Base-by-base conservation (phyloP, 1,284 basidiomycete species). In the Leccinum pachyderme region DNA sequence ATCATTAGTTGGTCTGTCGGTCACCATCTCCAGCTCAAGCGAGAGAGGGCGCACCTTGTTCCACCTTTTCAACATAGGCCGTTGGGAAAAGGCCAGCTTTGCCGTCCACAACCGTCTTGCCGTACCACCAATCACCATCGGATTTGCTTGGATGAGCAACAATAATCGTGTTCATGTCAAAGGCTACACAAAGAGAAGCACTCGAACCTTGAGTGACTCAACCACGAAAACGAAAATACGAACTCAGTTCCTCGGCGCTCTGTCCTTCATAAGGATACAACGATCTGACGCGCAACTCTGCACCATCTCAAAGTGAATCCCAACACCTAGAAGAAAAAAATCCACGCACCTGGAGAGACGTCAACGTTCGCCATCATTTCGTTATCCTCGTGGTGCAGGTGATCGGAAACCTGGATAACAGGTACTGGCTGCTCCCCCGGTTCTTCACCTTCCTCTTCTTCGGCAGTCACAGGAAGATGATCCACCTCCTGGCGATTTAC, bases 91-190 rank as follows among this genome's bases (percentile, higher is more conserved):
- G 87, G 2, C 96, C 96, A 47, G 84, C 81, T 66, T 81, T 84
- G 15, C 87, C 84, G 41, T 80, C 83, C 45, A 77, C 81, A 18
- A 87, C 73, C 9, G 84, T 69, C n/a, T 79, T 88, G 39, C 94
- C 96, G 70, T 91, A 93, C 91, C 94, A 95, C 96, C 97, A 99
- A 65, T 95, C 93, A 22, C 84, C 81, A 37, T 82, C 86, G 46
- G 83, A 80, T 71, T 92, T 95, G 8, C 93, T 89, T 0, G 95
- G 94, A 72, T 95, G 83, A 2, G 91, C 93, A 22, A 77, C 74
- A 22, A 99, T 74, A 45, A 96, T 78, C 13, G 87, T 68, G 69
- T 98, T 95, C 69, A 93, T 89, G 28, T 75, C 81, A 72, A 99
- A 98, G 24, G 82, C 91, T 93, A 59, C n/a, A 11, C 25, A 45